Percentiles rank a stretch among this genome's conserved stretches.
phyloP scores from a whole-genome alignment of 768 basidiomycete genomes.

The Mycena chlorophos region DNA sequence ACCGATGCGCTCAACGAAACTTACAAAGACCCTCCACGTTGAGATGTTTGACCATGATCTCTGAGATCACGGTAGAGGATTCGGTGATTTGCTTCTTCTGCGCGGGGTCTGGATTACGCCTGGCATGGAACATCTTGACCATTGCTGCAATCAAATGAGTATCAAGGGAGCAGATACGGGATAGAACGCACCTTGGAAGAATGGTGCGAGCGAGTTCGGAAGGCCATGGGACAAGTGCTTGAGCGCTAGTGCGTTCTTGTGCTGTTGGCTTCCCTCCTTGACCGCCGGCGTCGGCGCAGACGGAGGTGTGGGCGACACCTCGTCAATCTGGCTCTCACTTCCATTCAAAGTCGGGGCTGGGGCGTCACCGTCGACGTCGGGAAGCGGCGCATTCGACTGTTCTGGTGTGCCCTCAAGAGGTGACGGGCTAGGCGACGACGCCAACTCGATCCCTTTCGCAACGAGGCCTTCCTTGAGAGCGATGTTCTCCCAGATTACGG shows the following conservation, averaged over 20 bases:
- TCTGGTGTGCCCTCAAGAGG: slow-evolving; percentile 52
- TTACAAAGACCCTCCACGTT: slow-evolving; percentile 52
- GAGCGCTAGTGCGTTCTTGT: slow-evolving; percentile 72
- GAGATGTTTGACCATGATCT: slow-evolving; percentile 73
- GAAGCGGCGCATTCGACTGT: slow-evolving; percentile 42
- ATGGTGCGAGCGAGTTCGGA: slow-evolving; percentile 72
- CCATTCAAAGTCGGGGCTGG: slow-evolving; percentile 23
- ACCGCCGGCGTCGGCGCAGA: slow-evolving; percentile 21
- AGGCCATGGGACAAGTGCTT: slow-evolving; percentile 80
- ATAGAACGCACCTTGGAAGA: slow-evolving; percentile 80
- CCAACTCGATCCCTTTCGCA: slow-evolving; percentile 53
- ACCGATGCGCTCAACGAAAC: slow-evolving; percentile 30
- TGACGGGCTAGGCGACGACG: slow-evolving; percentile 43
- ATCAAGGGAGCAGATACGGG: background rate
- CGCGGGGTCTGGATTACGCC: slow-evolving; percentile 69
- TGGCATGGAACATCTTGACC: slow-evolving; percentile 82
- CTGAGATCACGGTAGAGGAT: slow-evolving; percentile 68
- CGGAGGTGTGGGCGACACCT: background rate
- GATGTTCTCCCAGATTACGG: slow-evolving; percentile 86
- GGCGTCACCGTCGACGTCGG: slow-evolving; percentile 36
- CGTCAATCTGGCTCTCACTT: background rate
- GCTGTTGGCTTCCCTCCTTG: slow-evolving; percentile 47
- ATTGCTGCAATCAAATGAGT: slow-evolving; percentile 54
- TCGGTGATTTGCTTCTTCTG: slow-evolving; percentile 79
- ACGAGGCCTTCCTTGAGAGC: slow-evolving; percentile 62